These are phyloP conservation scores for Dictyostelium purpureum DNA, from an alignment of 78 protist species.

Conservation along the genomic window DNA sequence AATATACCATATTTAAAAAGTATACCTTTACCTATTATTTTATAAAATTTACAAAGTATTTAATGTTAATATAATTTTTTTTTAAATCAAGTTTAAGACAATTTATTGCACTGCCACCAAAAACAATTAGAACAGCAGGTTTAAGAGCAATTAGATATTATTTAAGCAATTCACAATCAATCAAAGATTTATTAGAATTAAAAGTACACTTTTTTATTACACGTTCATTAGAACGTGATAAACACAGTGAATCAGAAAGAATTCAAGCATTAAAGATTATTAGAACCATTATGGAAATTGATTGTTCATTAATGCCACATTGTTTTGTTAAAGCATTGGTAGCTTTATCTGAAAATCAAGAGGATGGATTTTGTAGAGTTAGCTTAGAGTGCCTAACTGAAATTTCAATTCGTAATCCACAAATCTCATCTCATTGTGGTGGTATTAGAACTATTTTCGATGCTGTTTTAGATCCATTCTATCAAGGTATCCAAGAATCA, in stretches of 20 bases:
- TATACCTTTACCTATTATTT: not conserved
- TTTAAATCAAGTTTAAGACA: slow-evolving; percentile 24
- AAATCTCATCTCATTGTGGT: slow-evolving; percentile 53
- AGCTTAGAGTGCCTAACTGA: slow-evolving; percentile 45
- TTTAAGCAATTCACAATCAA: not conserved
- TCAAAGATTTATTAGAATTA: slow-evolving; percentile 9
- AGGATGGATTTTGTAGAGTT: slow-evolving; percentile 63
- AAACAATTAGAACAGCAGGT: slow-evolving; percentile 72
- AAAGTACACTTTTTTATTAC: slow-evolving; percentile 62
- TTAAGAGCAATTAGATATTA: slow-evolving; percentile 54
- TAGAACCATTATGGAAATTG: slow-evolving; percentile 62
- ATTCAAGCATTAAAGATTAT: slow-evolving; percentile 65
- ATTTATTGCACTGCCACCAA: slow-evolving; percentile 69
- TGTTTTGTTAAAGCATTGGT: slow-evolving; percentile 61
- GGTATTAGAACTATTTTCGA: slow-evolving; percentile 66
- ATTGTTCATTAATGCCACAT: slow-evolving; percentile 60
- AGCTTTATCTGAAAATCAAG: slow-evolving; percentile 55
- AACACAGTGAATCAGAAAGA: slow-evolving; percentile 65
- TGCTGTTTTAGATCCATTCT: slow-evolving; percentile 58
- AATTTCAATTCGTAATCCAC: slow-evolving; percentile 72
- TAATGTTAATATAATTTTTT: not conserved
- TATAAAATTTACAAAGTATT: no score
- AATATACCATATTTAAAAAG: slow-evolving; percentile 26
- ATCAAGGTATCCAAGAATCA: slow-evolving; percentile 79
- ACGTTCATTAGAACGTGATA: slow-evolving; percentile 62